Evolutionary conservation across 2,329 filamentous ascomycete genomes (phyloP).

Genomic region (Aspergillus quadricinctus): DNA sequence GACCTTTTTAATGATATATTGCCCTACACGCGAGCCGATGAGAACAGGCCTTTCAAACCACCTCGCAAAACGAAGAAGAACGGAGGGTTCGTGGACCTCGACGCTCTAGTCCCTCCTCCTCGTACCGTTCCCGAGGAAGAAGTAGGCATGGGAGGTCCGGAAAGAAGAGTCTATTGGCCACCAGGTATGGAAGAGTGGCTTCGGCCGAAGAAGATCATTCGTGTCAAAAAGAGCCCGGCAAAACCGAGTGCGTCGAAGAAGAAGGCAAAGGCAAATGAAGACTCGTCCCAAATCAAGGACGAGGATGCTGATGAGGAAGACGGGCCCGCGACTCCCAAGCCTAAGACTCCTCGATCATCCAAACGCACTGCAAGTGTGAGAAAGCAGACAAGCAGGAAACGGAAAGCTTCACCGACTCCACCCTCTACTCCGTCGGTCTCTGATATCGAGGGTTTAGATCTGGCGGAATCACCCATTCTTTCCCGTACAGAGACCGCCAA

Average conservation of each 20-base stretch:
- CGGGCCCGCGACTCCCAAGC: constrained; percentile 14
- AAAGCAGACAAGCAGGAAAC: constrained; percentile 23
- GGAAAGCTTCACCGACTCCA: constrained; percentile 24
- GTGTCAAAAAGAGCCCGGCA: constrained; percentile 20
- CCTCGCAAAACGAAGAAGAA: constrained; percentile 46
- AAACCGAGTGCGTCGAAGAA: constrained; percentile 17
- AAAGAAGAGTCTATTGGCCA: constrained; percentile 85
- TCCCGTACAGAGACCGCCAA: constrained; percentile 4
- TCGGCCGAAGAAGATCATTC: constrained; percentile 63
- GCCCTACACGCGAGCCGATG: constrained; percentile 71
- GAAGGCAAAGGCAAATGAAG: constrained; percentile 6
- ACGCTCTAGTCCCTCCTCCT: constrained; percentile 40
- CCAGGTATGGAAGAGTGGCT: constrained; percentile 87
- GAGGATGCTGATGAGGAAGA: constrained; percentile 5
- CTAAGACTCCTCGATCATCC: constrained; percentile 8
- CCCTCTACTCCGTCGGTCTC: constrained; percentile 24
- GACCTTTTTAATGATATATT: constrained; percentile 71
- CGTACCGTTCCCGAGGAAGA: constrained; percentile 61
- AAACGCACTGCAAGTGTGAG: constrained; percentile 11
- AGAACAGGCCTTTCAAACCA: constrained; percentile 58
- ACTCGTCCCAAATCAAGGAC: neutral
- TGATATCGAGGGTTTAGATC: constrained; percentile 15
- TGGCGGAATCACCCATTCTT: constrained; percentile 9
- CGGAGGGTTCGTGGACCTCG: constrained; percentile 33
- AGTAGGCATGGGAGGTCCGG: constrained; percentile 78